phyloP scores from a whole-genome alignment of 352 stramenopile species.

The Globisporangium middletonii region DNA sequence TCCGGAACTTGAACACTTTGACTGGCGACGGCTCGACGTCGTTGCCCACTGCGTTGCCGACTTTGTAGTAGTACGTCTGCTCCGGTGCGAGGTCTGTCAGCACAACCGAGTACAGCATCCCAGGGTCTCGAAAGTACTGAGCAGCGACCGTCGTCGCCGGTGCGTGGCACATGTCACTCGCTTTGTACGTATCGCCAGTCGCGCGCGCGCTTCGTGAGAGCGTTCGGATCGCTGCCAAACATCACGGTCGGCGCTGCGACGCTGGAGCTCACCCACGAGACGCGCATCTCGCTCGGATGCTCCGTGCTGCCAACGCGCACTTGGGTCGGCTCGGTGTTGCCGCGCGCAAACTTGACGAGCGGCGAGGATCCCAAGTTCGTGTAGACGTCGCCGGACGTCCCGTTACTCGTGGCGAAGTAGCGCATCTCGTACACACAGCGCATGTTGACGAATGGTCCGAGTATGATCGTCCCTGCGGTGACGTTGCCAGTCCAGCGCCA shows the following conservation, averaged over 20 bases:
- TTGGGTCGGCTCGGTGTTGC: constrained; percentile 22
- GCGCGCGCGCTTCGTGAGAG: background rate
- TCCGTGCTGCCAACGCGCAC: constrained; percentile 8
- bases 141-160: constrained; percentile 15
- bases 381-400: background rate
- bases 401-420: constrained; percentile 17
- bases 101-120: constrained; percentile 15
- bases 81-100: constrained; percentile 12
- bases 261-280: constrained; percentile 45
- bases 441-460: constrained; percentile 23
- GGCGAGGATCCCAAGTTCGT: constrained; percentile 19
- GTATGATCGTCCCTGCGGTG: constrained; percentile 7
- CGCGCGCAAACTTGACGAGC: constrained; percentile 10
- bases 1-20: constrained; percentile 6
- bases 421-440: constrained; percentile 22
- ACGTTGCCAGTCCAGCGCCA: constrained; percentile 7
- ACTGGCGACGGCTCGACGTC: background rate
- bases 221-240: constrained; percentile 18
- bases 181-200: constrained; percentile 6
- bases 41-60: constrained; percentile 5
- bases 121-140: constrained; percentile 1
- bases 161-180: constrained; percentile 23
- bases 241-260: constrained; percentile 30
- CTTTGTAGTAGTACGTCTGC: constrained; percentile 20
- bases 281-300: constrained; percentile 29